Conservation (phyloP, 2,329 filamentous ascomycete genomes). For the Rasamsonia emersonii region DNA sequence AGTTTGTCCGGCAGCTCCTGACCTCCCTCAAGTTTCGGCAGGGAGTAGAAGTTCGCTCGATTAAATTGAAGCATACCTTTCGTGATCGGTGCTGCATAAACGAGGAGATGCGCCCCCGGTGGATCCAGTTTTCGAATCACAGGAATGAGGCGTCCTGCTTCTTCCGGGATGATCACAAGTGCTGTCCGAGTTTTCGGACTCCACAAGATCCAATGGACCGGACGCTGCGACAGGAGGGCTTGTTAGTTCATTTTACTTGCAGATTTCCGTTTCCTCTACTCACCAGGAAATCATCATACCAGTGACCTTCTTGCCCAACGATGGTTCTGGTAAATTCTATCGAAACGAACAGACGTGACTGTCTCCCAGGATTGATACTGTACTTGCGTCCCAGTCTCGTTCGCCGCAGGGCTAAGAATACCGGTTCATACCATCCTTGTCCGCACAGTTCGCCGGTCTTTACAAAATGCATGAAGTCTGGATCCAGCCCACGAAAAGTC, state of each 20-base stretch:
- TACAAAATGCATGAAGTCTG: slow-evolving; percentile 39
- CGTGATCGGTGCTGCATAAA: slow-evolving; percentile 54
- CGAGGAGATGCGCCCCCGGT: slow-evolving; percentile 38
- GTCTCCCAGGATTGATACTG: slow-evolving; percentile 13
- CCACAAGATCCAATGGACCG: slow-evolving; percentile 53
- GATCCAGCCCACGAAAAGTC: slow-evolving; percentile 39
- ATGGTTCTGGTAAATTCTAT: slow-evolving; percentile 44
- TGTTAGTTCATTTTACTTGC: no score
- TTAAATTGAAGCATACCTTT: slow-evolving; percentile 54
- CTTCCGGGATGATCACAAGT: slow-evolving; percentile 54
- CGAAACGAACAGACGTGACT: slow-evolving; percentile 30
- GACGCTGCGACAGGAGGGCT: slow-evolving; percentile 34
- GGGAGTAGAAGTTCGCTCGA: slow-evolving; percentile 42
- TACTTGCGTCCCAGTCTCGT: slow-evolving; percentile 32
- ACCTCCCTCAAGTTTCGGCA: slow-evolving; percentile 38
- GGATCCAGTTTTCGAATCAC: not conserved
- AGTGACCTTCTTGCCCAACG: slow-evolving; percentile 14
- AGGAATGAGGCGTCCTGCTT: slow-evolving; percentile 48
- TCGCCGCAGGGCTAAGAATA: slow-evolving; percentile 35
- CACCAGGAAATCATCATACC: slow-evolving; percentile 35
- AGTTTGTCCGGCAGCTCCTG: slow-evolving; percentile 46
- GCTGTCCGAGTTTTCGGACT: slow-evolving; percentile 23
- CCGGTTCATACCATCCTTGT: slow-evolving; percentile 45
- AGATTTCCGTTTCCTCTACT: no score
- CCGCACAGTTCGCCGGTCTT: slow-evolving; percentile 38